Evolutionary conservation across 2,329 filamentous ascomycete species (phyloP), one percentile per base, ranked within the genome.

Genomic region (Cyclaneusma minus): DNA sequence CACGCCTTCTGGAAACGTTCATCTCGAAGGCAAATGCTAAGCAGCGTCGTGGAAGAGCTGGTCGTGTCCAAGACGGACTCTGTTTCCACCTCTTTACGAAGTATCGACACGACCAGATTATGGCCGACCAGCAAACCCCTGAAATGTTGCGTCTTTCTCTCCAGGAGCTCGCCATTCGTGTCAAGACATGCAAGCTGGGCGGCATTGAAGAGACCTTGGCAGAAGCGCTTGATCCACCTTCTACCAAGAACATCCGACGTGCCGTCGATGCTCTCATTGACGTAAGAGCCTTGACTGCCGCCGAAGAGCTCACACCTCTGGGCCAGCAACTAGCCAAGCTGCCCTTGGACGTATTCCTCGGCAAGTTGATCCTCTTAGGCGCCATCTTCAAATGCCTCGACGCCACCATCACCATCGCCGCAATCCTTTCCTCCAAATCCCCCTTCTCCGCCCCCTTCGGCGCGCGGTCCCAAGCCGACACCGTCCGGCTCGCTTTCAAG

Each of bases 11-110:
- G 17, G 87, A 95, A 48, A 84, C 84, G 0, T 98, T 95, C 49
- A 92, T 98, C 36, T 93, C 87, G 1, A 71, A 79, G 29, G 89
- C 89, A 9, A 95, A 95, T 46, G 87, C 89, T 2, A 94, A 94
- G 45, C 89, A 98, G 49, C 73, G 89, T 32, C 74, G 87, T 36
- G 89, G 89, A 31, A 74, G 89, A 60, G 89, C 89, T 29, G 89
- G 89, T 20, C 81, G 89, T 65, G 89, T 98, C 2, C 87, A 94
- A 49, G 74, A 91, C 41, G 89, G 89, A 6, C 60, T 95, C 1
- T 95, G 89, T 52, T 95, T 94, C 52, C 89, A 98, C 44, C 61
- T 98, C 32, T 94, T 95, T 46, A 94, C 89, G 2, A 89, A 77
- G 41, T 68, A 84, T 42, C 71, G 87, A 6, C 83, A 94, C 45